These are phyloP conservation scores for Adenanthera pavonina DNA, from an alignment of 306 rosid genomes.

Conservation along the genomic window DNA sequence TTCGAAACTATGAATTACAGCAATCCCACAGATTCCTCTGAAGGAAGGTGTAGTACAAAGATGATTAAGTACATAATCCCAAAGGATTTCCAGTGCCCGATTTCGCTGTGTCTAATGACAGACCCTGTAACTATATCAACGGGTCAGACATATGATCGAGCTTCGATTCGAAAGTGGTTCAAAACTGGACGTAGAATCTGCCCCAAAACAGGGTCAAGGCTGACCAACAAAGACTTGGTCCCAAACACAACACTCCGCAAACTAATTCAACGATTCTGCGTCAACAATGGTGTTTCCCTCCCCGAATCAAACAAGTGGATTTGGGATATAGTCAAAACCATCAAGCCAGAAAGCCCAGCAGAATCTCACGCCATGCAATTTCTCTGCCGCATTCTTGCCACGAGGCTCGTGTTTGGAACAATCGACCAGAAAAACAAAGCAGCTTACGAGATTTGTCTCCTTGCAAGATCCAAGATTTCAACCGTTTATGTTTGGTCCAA, in stretches of 20 bases:
- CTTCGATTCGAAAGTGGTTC: slow-evolving; percentile 74
- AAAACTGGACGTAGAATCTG: slow-evolving; percentile 60
- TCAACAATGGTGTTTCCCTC: slow-evolving; percentile 42
- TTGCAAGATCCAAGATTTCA: slow-evolving; percentile 63
- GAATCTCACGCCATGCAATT: slow-evolving; percentile 57
- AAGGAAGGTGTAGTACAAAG: slow-evolving; percentile 35
- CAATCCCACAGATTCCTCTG: background rate
- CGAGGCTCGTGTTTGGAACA: slow-evolving; percentile 61
- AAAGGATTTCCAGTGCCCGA: slow-evolving; percentile 76
- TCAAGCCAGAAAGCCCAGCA: slow-evolving; percentile 40
- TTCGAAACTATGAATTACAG: slow-evolving; percentile 54
- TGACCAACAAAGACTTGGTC: slow-evolving; percentile 48
- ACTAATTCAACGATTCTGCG: slow-evolving; percentile 57
- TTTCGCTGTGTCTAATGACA: slow-evolving; percentile 74
- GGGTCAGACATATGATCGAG: slow-evolving; percentile 80
- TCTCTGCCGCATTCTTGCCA: slow-evolving; percentile 48
- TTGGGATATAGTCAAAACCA: slow-evolving; percentile 27
- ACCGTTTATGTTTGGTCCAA: slow-evolving; percentile 59
- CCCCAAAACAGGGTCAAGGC: slow-evolving; percentile 74
- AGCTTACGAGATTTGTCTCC: slow-evolving; percentile 65
- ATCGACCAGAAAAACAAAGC: slow-evolving; percentile 61
- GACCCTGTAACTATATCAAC: slow-evolving; percentile 84
- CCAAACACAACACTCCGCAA: slow-evolving; percentile 57
- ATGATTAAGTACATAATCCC: slow-evolving; percentile 44
- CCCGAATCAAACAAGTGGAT: slow-evolving; percentile 2